Percentiles rank a stretch among this genome's conserved stretches.
These are phyloP conservation scores for Lentithecium fluviatile DNA, from an alignment of 495 filamentous ascomycete species.

Conservation along the genomic window DNA sequence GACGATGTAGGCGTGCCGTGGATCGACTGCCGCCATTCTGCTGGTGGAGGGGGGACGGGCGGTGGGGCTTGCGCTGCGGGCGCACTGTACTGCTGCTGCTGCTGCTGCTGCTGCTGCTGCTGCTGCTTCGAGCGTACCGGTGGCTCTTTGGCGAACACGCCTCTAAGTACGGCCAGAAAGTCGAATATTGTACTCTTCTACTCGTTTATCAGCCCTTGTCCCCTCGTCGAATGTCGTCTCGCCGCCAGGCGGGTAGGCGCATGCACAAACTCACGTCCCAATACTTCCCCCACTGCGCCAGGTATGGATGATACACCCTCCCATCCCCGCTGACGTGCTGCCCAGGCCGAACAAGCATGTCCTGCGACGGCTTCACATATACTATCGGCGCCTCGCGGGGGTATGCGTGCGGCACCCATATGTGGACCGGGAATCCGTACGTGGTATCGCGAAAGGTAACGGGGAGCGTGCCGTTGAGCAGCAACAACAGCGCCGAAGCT, in stretches of 20 bases:
- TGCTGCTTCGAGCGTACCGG: constrained; percentile 72
- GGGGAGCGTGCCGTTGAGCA: constrained; percentile 81
- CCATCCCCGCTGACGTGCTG: constrained; percentile 96
- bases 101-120: constrained; percentile 46
- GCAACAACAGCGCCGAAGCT: constrained; percentile 79
- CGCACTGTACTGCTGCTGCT: constrained; percentile 35
- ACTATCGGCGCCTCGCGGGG: constrained; percentile 79
- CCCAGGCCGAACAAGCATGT: constrained; percentile 85
- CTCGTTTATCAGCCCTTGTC: not conserved
- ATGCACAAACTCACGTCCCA: constrained; percentile 75
- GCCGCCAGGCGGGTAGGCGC: not conserved
- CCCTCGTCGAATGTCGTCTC: not conserved
- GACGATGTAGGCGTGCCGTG: constrained; percentile 42
- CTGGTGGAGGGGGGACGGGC: constrained; percentile 68
- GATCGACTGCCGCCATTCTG: constrained; percentile 52
- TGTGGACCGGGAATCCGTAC: constrained; percentile 84
- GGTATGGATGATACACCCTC: constrained; percentile 90
- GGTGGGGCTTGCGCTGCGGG: constrained; percentile 54
- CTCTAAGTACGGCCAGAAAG: constrained; percentile 76
- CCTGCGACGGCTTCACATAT: constrained; percentile 84
- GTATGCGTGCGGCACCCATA: constrained; percentile 97
- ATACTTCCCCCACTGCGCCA: constrained; percentile 81
- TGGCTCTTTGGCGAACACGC: constrained; percentile 91
- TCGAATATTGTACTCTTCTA: constrained; percentile 81
- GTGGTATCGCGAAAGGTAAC: constrained; percentile 82